Evolutionary conservation across 108 stramenopile species (phyloP).

Genomic region (Skeletonema costatum): DNA sequence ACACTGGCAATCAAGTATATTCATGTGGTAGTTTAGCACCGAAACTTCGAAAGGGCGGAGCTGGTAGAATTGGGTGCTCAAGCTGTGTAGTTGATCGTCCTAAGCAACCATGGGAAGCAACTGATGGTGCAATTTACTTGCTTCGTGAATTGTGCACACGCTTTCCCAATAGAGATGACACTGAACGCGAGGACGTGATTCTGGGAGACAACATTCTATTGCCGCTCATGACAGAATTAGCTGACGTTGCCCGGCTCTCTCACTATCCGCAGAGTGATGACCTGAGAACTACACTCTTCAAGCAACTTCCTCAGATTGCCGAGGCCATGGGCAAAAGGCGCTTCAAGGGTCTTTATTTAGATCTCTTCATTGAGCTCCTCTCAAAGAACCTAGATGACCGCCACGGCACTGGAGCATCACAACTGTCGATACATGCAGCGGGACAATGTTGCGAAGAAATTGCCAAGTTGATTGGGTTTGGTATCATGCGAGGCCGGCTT

Average conservation of each 20-base stretch:
- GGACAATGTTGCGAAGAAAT: constrained; percentile 83
- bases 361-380: constrained; percentile 79
- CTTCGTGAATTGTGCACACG: constrained; percentile 70
- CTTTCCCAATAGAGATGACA: constrained; percentile 48
- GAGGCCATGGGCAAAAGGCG: constrained; percentile 76
- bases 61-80: constrained; percentile 88
- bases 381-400: constrained; percentile 70
- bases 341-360: constrained; percentile 78
- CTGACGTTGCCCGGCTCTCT: constrained; percentile 78
- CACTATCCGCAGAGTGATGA: constrained; percentile 89
- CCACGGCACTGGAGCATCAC: constrained; percentile 58
- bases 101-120: constrained; percentile 93
- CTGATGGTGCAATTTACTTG: constrained; percentile 94
- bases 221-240: constrained; percentile 70
- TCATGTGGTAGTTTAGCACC: constrained; percentile 94
- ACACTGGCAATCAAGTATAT: constrained; percentile 87
- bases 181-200: constrained; percentile 36
- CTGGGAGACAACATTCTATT: constrained; percentile 60
- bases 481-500: constrained; percentile 77
- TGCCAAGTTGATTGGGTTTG: constrained; percentile 67
- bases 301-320: constrained; percentile 81
- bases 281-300: constrained; percentile 78
- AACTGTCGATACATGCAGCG: constrained; percentile 81
- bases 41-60: constrained; percentile 88
- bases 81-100: constrained; percentile 84